Percentiles rank a stretch among this genome's conserved stretches.
phyloP scores from a whole-genome alignment of 129 eudicot genomes.

The Lonicera japonica region DNA sequence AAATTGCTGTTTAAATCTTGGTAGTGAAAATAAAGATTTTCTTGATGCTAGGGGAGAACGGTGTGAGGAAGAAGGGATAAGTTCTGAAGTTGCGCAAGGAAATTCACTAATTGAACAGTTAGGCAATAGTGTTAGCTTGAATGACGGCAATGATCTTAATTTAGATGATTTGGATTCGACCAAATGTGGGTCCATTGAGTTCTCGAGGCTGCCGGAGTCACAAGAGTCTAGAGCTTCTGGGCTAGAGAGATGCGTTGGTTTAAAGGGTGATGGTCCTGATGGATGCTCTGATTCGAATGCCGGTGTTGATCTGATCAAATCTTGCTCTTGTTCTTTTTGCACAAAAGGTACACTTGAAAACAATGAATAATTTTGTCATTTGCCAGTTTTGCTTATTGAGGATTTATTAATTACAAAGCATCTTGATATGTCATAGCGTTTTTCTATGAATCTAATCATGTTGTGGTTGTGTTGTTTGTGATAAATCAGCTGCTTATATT shows the following conservation, averaged over 20 bases:
- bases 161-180: constrained; percentile 30
- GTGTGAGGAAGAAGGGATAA: constrained; percentile 22
- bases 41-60: constrained; percentile 6
- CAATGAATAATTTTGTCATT: neutral
- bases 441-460: constrained; percentile 13
- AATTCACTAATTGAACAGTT: constrained; percentile 13
- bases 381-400: neutral
- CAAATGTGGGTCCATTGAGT: constrained; percentile 35
- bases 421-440: neutral
- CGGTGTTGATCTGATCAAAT: constrained; percentile 42
- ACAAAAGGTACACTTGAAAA: constrained; percentile 50
- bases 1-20: constrained; percentile 2
- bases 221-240: constrained; percentile 58
- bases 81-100: constrained; percentile 18
- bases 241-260: constrained; percentile 39
- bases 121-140: constrained; percentile 17
- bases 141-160: constrained; percentile 35
- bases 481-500: constrained; percentile 62
- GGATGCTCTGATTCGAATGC: constrained; percentile 22
- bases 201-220: constrained; percentile 42
- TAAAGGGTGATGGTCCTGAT: constrained; percentile 48
- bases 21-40: constrained; percentile 15
- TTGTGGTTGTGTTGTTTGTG: constrained; percentile 14
- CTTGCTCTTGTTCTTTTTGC: constrained; percentile 87
- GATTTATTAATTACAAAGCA: neutral